phyloP scores from a whole-genome alignment of 2,329 filamentous ascomycete species.

The Paecilomyces sp. region DNA sequence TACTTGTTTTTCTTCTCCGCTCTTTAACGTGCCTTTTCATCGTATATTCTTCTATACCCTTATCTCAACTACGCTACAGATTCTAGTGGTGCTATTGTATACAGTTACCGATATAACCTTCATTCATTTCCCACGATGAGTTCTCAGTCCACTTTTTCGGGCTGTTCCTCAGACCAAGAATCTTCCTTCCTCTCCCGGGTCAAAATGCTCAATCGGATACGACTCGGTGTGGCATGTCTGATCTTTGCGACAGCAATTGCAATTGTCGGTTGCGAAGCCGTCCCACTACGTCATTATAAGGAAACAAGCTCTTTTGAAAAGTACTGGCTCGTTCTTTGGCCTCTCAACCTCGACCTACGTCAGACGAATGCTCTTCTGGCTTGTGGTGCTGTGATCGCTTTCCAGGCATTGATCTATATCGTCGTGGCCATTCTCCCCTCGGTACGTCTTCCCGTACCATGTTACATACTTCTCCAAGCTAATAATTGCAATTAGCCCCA shows the following conservation, averaged over 20 bases:
- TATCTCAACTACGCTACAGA: background rate
- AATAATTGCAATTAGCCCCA: constrained; percentile 18
- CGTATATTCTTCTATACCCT: background rate
- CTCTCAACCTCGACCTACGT: constrained; percentile 33
- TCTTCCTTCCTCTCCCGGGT: constrained; percentile 26
- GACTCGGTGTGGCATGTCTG: constrained; percentile 26
- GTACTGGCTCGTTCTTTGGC: constrained; percentile 33
- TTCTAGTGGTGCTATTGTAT: background rate
- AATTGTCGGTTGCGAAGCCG: constrained; percentile 28
- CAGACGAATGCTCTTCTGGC: constrained; percentile 30
- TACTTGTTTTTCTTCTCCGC: background rate
- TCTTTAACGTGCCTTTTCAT: background rate
- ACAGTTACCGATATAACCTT: background rate
- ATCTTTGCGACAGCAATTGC: constrained; percentile 22
- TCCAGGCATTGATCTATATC: constrained; percentile 26
- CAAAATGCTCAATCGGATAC: constrained; percentile 24
- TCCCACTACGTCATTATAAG: constrained; percentile 33
- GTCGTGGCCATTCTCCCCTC: constrained; percentile 25
- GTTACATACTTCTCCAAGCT: background rate
- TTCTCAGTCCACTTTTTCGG: constrained; percentile 17
- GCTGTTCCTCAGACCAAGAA: constrained; percentile 29
- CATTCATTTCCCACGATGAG: constrained; percentile 15
- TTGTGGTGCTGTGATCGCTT: constrained; percentile 28
- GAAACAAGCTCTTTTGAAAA: constrained; percentile 25
- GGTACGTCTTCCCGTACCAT: constrained; percentile 15